Evolutionary conservation across 2,329 filamentous ascomycete genomes (phyloP), one percentile per base, ranked within the genome.

Genomic region (Phialophora expanda): DNA sequence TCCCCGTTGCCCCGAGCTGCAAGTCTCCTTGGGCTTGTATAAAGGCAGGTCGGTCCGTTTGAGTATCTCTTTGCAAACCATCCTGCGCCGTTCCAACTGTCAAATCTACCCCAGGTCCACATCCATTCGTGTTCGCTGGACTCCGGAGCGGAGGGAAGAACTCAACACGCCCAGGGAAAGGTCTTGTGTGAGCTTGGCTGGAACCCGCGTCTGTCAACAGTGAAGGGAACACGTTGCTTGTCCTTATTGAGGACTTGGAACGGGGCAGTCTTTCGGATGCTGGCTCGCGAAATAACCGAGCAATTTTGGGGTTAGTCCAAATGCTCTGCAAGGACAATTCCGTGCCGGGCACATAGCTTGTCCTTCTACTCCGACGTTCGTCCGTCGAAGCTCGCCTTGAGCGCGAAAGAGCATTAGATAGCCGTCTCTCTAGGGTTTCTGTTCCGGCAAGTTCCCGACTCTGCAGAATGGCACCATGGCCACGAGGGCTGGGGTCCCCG

Each of bases 131-230:
- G 41, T 59, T 67, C n/a, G 30, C 61, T 30, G 41, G 64, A 51
- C 56, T 61, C 32, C 48, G 32, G 14, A 69, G 55, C 8, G 70
- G 67, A 41, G 70, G 70, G 56, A 72, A 69, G 61, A 70, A 68
- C 12, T 71, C 68, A 55, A 70, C 62, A 17, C 34, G 46, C 20
- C 54, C n/a, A 12, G 38, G 17, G 8, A 44, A 44, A 4, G 17
- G 17, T n/a, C 14, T 7, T n/a, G 38, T n/a, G 38, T 7, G 38
- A 44, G 14, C 38, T n/a, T 20, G 53, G 56, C 30, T 30, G 9
- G 46, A 17, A 1, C 30, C 8, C n/a, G 22, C 17, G 48, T 54
- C 58, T 11, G 58, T 59, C 24, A 34, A 26, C 7, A 53, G 30
- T 38, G 44, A 11, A 41, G 38, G 12, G 12, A 50, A 11, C 32